These are phyloP conservation scores for Scheffersomyces insectosa DNA, from an alignment of 1,139 yeast genomes.

Conservation along the genomic window DNA sequence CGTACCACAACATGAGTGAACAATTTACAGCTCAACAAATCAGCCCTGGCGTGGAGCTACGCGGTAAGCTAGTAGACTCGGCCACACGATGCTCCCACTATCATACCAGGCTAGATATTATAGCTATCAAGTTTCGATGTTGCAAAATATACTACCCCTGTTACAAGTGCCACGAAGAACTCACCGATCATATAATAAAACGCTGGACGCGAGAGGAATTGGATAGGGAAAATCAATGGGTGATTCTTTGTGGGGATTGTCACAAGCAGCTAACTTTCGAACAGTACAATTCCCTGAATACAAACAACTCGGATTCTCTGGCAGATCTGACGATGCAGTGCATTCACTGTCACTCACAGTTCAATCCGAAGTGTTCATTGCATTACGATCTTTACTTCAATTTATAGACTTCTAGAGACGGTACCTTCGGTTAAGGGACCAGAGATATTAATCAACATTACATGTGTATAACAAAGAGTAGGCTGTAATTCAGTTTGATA, in stretches of 20 bases:
- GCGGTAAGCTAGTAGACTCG: slow-evolving; percentile 28
- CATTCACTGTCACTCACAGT: slow-evolving; percentile 24
- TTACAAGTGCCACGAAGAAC: slow-evolving; percentile 37
- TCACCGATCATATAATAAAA: slow-evolving; percentile 14
- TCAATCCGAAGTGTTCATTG: slow-evolving; percentile 40
- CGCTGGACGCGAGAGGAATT: slow-evolving; percentile 21
- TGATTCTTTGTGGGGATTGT: slow-evolving; percentile 43
- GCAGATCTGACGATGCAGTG: slow-evolving; percentile 17
- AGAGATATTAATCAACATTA: too few species aligned
- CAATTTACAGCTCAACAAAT: too few species aligned
- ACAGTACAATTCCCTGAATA: slow-evolving; percentile 21
- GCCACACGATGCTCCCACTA: slow-evolving; percentile 44
- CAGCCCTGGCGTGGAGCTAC: neutral
- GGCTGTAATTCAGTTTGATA: too few species aligned
- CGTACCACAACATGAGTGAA: too few species aligned
- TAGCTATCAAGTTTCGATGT: slow-evolving; percentile 45
- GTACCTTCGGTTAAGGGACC: too few species aligned
- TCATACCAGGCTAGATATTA: slow-evolving; percentile 35
- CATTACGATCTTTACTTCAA: slow-evolving; percentile 43
- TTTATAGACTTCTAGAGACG: neutral
- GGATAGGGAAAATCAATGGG: slow-evolving; percentile 13
- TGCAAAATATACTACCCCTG: slow-evolving; percentile 42
- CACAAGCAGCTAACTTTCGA: slow-evolving; percentile 27
- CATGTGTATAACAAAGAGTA: too few species aligned
- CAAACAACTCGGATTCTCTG: neutral